These are phyloP conservation scores for Diaporthe batatas DNA, from an alignment of 2,329 filamentous ascomycete species.

Conservation along the genomic window DNA sequence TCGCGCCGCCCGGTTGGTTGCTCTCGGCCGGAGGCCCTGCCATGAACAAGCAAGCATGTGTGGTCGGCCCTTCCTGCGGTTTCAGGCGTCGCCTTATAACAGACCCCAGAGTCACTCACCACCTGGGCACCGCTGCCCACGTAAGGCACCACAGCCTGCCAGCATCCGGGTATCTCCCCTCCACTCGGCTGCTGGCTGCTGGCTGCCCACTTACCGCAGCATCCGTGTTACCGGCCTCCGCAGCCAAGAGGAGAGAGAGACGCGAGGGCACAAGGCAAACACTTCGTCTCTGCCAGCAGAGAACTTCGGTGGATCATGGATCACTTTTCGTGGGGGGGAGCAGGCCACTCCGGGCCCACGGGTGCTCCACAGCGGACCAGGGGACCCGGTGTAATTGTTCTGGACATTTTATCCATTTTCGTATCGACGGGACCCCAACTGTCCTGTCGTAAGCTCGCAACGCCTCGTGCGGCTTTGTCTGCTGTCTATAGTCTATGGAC, in stretches of 20 bases:
- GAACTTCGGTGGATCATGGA: conserved; percentile 15
- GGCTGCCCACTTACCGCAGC: conserved; percentile 1
- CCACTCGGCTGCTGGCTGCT: conserved; percentile 14
- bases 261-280: conserved; percentile 8
- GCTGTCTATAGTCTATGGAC: conserved; percentile 30
- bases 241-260: neutral
- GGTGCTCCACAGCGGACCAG: conserved; percentile 20
- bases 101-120: neutral
- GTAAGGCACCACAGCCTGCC: neutral
- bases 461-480: conserved; percentile 13
- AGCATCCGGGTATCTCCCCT: conserved; percentile 3
- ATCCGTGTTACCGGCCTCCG: conserved; percentile 12
- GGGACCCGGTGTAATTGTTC: conserved; percentile 26
- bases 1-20: conserved; percentile 2
- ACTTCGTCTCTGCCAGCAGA: conserved; percentile 1
- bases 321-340: conserved; percentile 11
- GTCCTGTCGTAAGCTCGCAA: conserved; percentile 10
- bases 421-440: conserved; percentile 16
- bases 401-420: conserved; percentile 27
- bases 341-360: conserved; percentile 21
- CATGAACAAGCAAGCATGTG: neutral
- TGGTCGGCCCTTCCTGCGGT: neutral
- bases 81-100: neutral
- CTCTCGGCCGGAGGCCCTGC: conserved; percentile 2
- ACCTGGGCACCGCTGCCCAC: neutral